These are phyloP conservation scores for Wickerhamomyces strasburgensis DNA, from an alignment of 805 yeast genomes.

Conservation along the genomic window DNA sequence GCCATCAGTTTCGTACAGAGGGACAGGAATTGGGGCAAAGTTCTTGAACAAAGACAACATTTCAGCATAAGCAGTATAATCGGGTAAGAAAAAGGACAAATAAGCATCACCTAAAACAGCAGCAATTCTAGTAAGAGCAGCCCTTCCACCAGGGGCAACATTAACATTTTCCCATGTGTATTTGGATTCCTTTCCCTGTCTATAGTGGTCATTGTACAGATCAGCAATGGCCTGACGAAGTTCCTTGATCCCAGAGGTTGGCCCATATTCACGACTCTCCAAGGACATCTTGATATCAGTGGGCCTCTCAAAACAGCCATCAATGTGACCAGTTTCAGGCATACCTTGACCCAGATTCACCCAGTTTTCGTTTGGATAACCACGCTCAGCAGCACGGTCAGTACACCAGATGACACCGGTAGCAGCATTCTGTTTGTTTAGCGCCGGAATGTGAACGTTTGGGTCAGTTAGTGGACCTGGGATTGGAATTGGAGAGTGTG, in stretches of 20 bases:
- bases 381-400: constrained; percentile 54
- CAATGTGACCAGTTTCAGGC: constrained; percentile 58
- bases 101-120: constrained; percentile 56
- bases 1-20: constrained; percentile 51
- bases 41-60: constrained; percentile 59
- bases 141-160: constrained; percentile 61
- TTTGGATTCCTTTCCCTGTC: constrained; percentile 43
- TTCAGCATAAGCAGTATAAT: constrained; percentile 61
- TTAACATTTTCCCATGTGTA: constrained; percentile 58
- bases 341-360: constrained; percentile 63
- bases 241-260: constrained; percentile 52
- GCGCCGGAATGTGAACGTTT: constrained; percentile 48
- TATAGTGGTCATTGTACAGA: constrained; percentile 49
- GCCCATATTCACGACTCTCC: constrained; percentile 50
- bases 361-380: constrained; percentile 43
- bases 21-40: constrained; percentile 60
- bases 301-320: constrained; percentile 55
- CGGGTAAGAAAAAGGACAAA: constrained; percentile 55
- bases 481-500: constrained; percentile 43
- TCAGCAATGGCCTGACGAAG: constrained; percentile 55
- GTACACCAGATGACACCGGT: constrained; percentile 65
- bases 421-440: constrained; percentile 53
- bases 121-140: constrained; percentile 58
- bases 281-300: constrained; percentile 41
- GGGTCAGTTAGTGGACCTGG: constrained; percentile 43